Evolutionary conservation across 495 filamentous ascomycete genomes (phyloP), one percentile per base, ranked within the genome.

Genomic region (Haplographium delicatum): DNA sequence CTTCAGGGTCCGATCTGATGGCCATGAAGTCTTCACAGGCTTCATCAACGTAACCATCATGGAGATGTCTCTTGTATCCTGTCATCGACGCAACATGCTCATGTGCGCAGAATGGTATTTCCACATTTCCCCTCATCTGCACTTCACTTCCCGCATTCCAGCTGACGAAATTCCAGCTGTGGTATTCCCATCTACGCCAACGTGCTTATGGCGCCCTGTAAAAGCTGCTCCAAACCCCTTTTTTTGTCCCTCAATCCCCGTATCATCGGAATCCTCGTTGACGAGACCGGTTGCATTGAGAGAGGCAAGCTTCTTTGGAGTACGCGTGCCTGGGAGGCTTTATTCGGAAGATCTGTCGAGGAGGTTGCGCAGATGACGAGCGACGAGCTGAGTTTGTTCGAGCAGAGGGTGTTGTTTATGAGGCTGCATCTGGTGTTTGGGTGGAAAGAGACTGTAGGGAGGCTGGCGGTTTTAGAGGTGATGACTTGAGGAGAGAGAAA

Each of bases 1-100:
- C 11, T 8, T 10, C 56, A 58, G 69, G 62, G 75, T 73, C 7
- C 62, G 71, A 19, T 41, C 57, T 2, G 57, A 66, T 49, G 31
- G 57, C 5, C 28, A 38, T 18, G 64, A 70, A 9, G 61, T 61
- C 20, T 81, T 83, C 62, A 76, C 71, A 8, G 82, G 80, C 22
- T 83, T 76, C 51, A 63, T 86, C 45, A 81, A 71, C 56, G 65
- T 84, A 3, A 56, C 80, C 5, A 70, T 84, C 23, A 62, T 74
- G 11, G 76, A 79, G 30, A 66, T 80, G 56, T 72, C 72, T 34
- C 63, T 85, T 25, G 60, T 71, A 31, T 59, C 67, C 13, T 59
- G 69, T 42, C 67, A 67, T 52, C 65, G 70, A 13, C 69, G 74
- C 15, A 61, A 62, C 23, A 76, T 68, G 62, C 69, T 80, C 9